These are phyloP conservation scores for Corchorus olitorius DNA, from an alignment of 345 rosid genomes.

Conservation along the genomic window DNA sequence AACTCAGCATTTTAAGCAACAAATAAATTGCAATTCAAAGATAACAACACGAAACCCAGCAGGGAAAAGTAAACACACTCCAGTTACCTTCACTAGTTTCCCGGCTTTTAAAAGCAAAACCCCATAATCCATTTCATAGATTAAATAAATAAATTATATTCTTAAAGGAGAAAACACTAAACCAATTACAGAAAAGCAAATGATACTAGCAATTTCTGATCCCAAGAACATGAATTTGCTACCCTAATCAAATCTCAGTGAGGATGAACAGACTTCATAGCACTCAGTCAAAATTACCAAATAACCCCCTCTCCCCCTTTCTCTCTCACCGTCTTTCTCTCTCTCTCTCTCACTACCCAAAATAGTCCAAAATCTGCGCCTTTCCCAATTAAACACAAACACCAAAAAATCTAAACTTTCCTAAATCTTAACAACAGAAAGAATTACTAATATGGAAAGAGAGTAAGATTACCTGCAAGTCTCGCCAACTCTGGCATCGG, in stretches of 20 bases:
- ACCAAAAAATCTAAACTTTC: not conserved
- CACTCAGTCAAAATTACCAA: not conserved
- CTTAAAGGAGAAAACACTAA: not conserved
- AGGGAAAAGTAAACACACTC: conserved; percentile 1
- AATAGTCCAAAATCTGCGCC: not conserved
- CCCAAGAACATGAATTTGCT: not conserved
- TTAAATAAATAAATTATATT: not conserved
- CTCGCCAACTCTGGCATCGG: conserved; percentile 97
- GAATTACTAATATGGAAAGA: not conserved
- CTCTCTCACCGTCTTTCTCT: not conserved
- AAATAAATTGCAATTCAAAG: not conserved
- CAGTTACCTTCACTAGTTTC: not conserved
- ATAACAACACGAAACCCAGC: not conserved
- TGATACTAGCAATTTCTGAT: not conserved
- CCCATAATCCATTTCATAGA: not conserved
- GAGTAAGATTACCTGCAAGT: conserved; percentile 82
- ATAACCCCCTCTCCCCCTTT: not conserved
- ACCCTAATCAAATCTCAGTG: not conserved
- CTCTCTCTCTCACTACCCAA: not conserved
- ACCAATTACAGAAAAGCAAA: not conserved
- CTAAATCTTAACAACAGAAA: not conserved
- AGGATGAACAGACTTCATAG: not conserved
- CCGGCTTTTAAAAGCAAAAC: not conserved
- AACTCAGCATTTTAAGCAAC: not conserved
- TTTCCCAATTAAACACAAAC: not conserved